A percentile compares a stretch with the other conserved stretches of the same genome.
Conservation (phyloP, 345 rosid species). For the Litchi chinensis region DNA sequence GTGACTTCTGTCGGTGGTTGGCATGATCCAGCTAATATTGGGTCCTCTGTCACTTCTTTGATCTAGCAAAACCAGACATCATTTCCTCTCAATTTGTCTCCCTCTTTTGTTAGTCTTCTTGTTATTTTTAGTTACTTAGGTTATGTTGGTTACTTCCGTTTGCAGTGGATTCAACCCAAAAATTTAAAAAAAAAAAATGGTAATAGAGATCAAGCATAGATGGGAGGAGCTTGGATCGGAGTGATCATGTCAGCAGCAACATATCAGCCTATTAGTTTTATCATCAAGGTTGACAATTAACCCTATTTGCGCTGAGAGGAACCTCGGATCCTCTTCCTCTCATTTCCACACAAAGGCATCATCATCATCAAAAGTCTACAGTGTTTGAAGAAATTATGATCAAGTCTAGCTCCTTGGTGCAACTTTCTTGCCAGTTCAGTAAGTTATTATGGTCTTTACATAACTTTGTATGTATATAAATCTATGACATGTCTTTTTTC, state of each 20-base stretch:
- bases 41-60: slow-evolving; percentile 77
- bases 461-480: slow-evolving; percentile 37
- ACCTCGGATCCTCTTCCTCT: slow-evolving; percentile 94
- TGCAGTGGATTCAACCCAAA: slow-evolving; percentile 14
- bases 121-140: slow-evolving; percentile 25
- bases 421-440: slow-evolving; percentile 33
- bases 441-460: slow-evolving; percentile 33
- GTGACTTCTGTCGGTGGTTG: slow-evolving; percentile 49
- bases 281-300: slow-evolving; percentile 42
- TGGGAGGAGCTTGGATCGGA: slow-evolving; percentile 86
- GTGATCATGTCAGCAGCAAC: slow-evolving; percentile 77
- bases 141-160: slow-evolving; percentile 24
- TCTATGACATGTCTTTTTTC: slow-evolving; percentile 27
- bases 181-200: not conserved
- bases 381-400: slow-evolving; percentile 27
- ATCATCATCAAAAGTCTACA: slow-evolving; percentile 21
- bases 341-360: slow-evolving; percentile 29
- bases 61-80: slow-evolving; percentile 44
- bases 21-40: slow-evolving; percentile 74
- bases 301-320: slow-evolving; percentile 69
- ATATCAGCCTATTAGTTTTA: slow-evolving; percentile 47
- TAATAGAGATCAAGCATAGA: not conserved
- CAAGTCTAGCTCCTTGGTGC: slow-evolving; percentile 35
- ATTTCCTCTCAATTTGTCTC: slow-evolving; percentile 41
- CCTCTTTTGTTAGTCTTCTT: slow-evolving; percentile 44